A percentile compares a stretch with the other conserved stretches of the same genome.
Conservation (phyloP, 495 filamentous ascomycete genomes). For the Massariosphaeria phaeospora region DNA sequence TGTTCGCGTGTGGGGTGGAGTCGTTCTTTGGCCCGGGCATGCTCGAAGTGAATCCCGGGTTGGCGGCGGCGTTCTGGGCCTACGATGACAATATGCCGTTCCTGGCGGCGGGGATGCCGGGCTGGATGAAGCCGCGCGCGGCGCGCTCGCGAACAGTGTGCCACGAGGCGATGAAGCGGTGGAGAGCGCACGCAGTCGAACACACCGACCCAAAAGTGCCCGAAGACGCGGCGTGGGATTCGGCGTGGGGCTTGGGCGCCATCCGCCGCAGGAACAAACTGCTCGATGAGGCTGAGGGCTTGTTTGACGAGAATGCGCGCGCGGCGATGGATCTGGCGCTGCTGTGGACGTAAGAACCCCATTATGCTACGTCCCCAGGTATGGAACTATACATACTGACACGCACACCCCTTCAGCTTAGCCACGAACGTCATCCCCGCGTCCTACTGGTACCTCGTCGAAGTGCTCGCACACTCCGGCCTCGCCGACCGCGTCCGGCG, state of each 20-base stretch:
- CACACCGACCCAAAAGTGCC: background rate
- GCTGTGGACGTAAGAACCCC: conserved; percentile 4
- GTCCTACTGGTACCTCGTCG: conserved; percentile 6
- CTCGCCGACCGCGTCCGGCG: background rate
- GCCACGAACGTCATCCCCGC: conserved; percentile 2
- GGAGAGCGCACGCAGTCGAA: background rate
- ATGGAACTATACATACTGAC: background rate
- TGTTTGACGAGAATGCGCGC: background rate
- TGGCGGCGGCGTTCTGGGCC: conserved; percentile 28
- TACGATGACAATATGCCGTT: conserved; percentile 29
- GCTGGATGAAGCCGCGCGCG: conserved; percentile 20
- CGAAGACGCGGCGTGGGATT: background rate
- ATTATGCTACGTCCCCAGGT: background rate
- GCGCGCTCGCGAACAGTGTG: conserved; percentile 3
- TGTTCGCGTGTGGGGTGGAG: conserved; percentile 30
- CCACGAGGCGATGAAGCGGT: conserved; percentile 4
- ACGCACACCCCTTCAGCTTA: background rate
- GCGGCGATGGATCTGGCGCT: background rate
- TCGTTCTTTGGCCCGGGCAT: conserved; percentile 31
- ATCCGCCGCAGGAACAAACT: background rate
- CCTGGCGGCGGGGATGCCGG: conserved; percentile 27
- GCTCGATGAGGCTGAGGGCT: background rate
- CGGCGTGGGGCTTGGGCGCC: background rate
- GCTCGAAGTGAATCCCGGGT: conserved; percentile 26
- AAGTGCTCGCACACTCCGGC: background rate